Evolutionary conservation across 2,329 filamentous ascomycete genomes (phyloP).

Genomic region (Fonsecaea pedrosoi): DNA sequence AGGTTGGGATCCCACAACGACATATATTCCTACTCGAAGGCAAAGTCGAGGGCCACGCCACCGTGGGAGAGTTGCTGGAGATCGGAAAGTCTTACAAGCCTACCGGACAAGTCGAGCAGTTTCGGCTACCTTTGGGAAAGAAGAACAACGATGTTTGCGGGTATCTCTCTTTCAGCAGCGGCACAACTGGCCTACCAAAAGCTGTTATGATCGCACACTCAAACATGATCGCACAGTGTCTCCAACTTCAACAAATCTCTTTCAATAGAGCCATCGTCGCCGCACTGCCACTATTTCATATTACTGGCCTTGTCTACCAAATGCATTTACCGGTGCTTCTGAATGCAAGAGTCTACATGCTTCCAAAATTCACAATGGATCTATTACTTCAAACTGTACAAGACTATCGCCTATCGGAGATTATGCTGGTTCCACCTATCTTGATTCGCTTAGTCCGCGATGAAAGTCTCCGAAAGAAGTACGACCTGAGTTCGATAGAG

Average conservation of each 20-base stretch:
- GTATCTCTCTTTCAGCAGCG: constrained; percentile 50
- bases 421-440: constrained; percentile 67
- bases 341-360: constrained; percentile 71
- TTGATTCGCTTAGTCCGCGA: constrained; percentile 67
- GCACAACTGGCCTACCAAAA: constrained; percentile 45
- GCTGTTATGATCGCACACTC: constrained; percentile 53
- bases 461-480: constrained; percentile 56
- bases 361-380: constrained; percentile 67
- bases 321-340: constrained; percentile 68
- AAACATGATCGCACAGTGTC: constrained; percentile 65
- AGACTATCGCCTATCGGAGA: constrained; percentile 61
- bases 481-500: constrained; percentile 63
- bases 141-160: constrained; percentile 64
- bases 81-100: constrained; percentile 48
- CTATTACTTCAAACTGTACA: constrained; percentile 61
- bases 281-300: constrained; percentile 66
- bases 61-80: constrained; percentile 44
- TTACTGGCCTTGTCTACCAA: constrained; percentile 66
- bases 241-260: constrained; percentile 63
- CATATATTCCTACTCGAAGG: constrained; percentile 65
- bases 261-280: constrained; percentile 61
- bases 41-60: constrained; percentile 57
- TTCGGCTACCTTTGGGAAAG: constrained; percentile 59
- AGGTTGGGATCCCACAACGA: constrained; percentile 61
- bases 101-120: constrained; percentile 55